Conservation (phyloP, 345 rosid genomes). For the Hibiscus mutabilis region DNA sequence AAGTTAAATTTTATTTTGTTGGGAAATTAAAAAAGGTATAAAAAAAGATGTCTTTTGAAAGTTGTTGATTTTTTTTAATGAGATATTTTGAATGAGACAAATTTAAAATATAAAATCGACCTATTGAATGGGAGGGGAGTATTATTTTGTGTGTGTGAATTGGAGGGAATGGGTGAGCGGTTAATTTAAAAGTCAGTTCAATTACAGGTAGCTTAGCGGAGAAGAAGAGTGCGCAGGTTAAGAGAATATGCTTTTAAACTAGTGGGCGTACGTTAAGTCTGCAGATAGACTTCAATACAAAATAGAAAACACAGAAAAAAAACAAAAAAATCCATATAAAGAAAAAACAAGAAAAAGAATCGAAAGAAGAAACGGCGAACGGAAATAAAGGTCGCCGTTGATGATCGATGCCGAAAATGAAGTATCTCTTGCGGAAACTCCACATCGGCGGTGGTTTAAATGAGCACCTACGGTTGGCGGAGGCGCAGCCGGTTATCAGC, state of each 20-base stretch:
- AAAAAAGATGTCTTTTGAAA: too few relatives aligned
- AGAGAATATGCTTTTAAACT: conserved; percentile 43
- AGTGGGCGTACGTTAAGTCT: conserved; percentile 44
- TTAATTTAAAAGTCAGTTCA: conserved; percentile 39
- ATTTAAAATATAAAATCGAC: too few relatives aligned
- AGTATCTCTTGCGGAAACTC: conserved; percentile 79
- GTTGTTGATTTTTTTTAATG: too few relatives aligned
- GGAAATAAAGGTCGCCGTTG: conserved; percentile 28
- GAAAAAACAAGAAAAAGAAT: background rate
- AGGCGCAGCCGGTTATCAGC: conserved; percentile 32
- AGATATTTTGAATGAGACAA: too few relatives aligned
- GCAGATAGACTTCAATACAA: conserved; percentile 6
- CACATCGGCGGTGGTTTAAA: conserved; percentile 79
- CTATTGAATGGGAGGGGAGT: too few relatives aligned
- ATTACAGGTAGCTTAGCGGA: conserved; percentile 47
- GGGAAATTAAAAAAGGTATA: too few relatives aligned
- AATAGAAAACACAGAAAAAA: background rate
- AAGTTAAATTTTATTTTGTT: too few relatives aligned
- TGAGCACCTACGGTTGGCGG: conserved; percentile 47
- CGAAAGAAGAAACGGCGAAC: background rate
- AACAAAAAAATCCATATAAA: background rate
- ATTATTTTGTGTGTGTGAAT: background rate
- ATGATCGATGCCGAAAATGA: conserved; percentile 96
- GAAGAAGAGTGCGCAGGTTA: conserved; percentile 67
- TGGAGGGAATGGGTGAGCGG: conserved; percentile 49